These are phyloP conservation scores for Tilletia caries DNA, from an alignment of 1,284 basidiomycete species.

Conservation along the genomic window DNA sequence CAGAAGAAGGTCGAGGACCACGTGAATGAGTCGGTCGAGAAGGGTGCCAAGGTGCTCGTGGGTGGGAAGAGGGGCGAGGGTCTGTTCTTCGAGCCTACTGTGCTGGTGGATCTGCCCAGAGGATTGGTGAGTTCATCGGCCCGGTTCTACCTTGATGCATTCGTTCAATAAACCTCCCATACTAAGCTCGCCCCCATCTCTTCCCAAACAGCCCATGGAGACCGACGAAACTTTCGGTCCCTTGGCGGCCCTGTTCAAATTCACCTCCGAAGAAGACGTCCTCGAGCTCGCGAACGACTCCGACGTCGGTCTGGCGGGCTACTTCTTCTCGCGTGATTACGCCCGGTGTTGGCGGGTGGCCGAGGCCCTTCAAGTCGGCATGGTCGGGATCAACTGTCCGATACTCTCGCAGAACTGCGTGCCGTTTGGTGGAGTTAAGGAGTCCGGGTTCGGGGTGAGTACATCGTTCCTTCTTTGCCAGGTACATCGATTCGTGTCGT, in stretches of 20 bases:
- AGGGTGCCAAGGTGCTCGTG: constrained; percentile 80
- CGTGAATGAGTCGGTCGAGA: constrained; percentile 75
- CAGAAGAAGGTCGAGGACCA: constrained; percentile 82
- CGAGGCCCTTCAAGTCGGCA: constrained; percentile 92
- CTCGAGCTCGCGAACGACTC: constrained; percentile 78
- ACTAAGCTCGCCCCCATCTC: too few relatives aligned
- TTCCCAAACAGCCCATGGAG: constrained; percentile 35
- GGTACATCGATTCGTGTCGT: neutral
- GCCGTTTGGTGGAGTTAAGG: constrained; percentile 85
- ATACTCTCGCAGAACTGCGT: constrained; percentile 46
- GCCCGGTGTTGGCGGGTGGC: constrained; percentile 93
- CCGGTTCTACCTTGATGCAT: neutral
- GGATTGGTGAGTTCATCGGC: constrained; percentile 59
- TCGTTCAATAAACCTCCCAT: too few relatives aligned
- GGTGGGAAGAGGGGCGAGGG: constrained; percentile 70
- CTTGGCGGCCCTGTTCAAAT: constrained; percentile 63
- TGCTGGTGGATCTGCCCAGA: constrained; percentile 78
- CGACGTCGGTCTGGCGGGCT: constrained; percentile 74
- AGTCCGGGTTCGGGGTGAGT: constrained; percentile 62
- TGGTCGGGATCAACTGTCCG: constrained; percentile 69
- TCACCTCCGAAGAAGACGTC: constrained; percentile 89
- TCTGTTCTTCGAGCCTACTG: constrained; percentile 80
- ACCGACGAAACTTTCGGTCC: constrained; percentile 52
- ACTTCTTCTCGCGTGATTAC: constrained; percentile 65
- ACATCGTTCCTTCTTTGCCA: neutral